A percentile compares a stretch with the other conserved stretches of the same genome.
Evolutionary conservation across 1,139 yeast species (phyloP).

Genomic region (Protomyces lactucae-debilis): DNA sequence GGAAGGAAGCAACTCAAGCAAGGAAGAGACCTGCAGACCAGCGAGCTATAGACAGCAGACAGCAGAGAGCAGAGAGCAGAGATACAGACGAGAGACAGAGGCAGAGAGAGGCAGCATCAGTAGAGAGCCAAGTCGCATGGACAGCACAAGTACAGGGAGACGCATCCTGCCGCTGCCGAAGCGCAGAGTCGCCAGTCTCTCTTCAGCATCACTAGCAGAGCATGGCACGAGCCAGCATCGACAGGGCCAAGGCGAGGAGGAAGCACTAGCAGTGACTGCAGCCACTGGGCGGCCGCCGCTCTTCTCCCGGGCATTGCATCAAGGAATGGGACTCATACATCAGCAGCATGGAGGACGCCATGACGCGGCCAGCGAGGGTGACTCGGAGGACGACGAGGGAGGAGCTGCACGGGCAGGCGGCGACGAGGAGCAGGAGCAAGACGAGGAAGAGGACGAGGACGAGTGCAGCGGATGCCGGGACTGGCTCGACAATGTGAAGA

Average conservation of each 20-base stretch:
- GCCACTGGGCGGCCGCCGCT: neutral
- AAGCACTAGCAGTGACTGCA: too few relatives aligned
- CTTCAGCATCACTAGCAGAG: too few relatives aligned
- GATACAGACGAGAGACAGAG: neutral
- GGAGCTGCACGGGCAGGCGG: neutral
- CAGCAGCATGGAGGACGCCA: neutral
- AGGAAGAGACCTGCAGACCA: neutral
- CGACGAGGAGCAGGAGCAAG: slow-evolving; percentile 5
- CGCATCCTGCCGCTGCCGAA: slow-evolving; percentile 21
- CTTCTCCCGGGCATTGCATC: neutral
- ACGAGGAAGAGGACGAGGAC: slow-evolving; percentile 20
- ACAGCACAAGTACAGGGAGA: neutral
- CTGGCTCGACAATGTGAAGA: slow-evolving; percentile 26
- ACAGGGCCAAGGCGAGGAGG: too few relatives aligned
- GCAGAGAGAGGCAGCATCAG: neutral
- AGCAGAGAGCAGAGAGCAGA: neutral
- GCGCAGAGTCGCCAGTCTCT: slow-evolving; percentile 6
- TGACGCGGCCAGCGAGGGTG: neutral
- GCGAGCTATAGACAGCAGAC: neutral
- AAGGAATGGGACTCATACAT: neutral
- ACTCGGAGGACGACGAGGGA: neutral
- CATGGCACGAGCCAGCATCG: too few relatives aligned
- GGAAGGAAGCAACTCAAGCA: too few relatives aligned
- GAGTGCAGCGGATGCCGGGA: slow-evolving; percentile 22
- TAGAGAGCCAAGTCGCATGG: neutral